Evolutionary conservation across 1,139 yeast species (phyloP), one percentile per base, ranked within the genome.

Genomic region (Sugiyamaella japonica): DNA sequence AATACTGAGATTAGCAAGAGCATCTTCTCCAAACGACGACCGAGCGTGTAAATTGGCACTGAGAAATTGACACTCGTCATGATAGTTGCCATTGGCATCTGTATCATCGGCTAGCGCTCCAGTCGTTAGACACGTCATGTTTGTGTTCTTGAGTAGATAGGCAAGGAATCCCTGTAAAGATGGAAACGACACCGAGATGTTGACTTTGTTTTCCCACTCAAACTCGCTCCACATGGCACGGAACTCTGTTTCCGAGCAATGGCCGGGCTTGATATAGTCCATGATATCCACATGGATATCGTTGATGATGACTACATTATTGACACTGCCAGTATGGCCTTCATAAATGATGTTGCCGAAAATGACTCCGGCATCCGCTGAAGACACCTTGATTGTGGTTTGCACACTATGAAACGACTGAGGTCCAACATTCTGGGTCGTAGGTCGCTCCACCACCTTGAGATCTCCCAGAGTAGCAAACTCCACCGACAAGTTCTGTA

Each of bases 201-300:
- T 88, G 67, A 95, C 93, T 76, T 95, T 95, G 76, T 95, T 95
- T 73, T 95, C 99, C 99, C 99, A 95, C 75, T 95, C 99, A 70
- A 95, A 95, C 71, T 91, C 98, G 70, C 90, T 89, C 99, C 99
- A 95, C 98, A 91, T 91, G 66, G 85, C 83, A 67, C 99, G 88
- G 88, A 95, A 95, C 63, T 83, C 86, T 51, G 85, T 83, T 72
- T 93, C 99, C 15, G 90, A 76, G 71, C 97, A 89, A 28, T 82
- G 80, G 12, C 96, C 96, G 23, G 99, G 98, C 70, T 89, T 89
- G 71, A 95, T 91, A 75, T 95, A 95, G 73, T 93, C 98, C 93
- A 93, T 89, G 57, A 93, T 89, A 70, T 93, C 97, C 59, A 93
- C 91, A 69, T 93, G 97, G 55, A 95, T 90, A 70, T 93, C 99